Evolutionary conservation across 768 basidiomycete species (phyloP), one percentile per base, ranked within the genome.

Genomic region (Termitomyces sp.): DNA sequence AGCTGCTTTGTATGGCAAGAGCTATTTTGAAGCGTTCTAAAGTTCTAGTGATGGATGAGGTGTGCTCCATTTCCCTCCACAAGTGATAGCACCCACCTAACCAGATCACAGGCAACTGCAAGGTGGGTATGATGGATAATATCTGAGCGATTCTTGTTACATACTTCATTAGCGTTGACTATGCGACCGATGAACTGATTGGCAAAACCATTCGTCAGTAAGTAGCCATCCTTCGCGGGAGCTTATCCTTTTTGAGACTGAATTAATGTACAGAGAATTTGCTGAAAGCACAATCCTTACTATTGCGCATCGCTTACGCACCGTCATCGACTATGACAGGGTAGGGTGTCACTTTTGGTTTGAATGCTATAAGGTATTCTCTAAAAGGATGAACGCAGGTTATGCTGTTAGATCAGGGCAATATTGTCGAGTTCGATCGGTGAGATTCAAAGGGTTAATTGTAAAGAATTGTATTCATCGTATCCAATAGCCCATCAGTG

Each of bases 181-280:
- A 93, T 67, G 90, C 90, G 21, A 94, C 93, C 0, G 92, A 95
- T 66, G 91, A 93, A 65, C 76, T 94, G 3, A 94, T 91, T 62
- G 78, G 86, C 38, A 87, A 87, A 66, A 90, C 89, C 3, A 91
- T 91, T 44, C 73, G 87, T 73, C 82, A 85, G 90, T 91, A 65
- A 66, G 85, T 74, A 40, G 14, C 31, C 10, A 47, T 5, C 5
- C 28, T 30, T 35, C 19, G 19, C 50, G 17, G 6, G 1, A 21
- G 35, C 12, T 44, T n/a, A 11, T 43, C 37, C 14, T 30, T 26
- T 14, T 23, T 19, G 19, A 47, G 35, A 19, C 26, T 43, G 11
- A 23, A 26, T 51, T 31, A 1, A 23, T 56, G 33, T 44, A 4
- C 63, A 89, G 86, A 12, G 85, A 87, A 73, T 93, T 92, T 60